Percentiles rank a stretch among this genome's conserved stretches.
phyloP scores from a whole-genome alignment of 73 alveolate species.

The Durusdinium trenchii region DNA sequence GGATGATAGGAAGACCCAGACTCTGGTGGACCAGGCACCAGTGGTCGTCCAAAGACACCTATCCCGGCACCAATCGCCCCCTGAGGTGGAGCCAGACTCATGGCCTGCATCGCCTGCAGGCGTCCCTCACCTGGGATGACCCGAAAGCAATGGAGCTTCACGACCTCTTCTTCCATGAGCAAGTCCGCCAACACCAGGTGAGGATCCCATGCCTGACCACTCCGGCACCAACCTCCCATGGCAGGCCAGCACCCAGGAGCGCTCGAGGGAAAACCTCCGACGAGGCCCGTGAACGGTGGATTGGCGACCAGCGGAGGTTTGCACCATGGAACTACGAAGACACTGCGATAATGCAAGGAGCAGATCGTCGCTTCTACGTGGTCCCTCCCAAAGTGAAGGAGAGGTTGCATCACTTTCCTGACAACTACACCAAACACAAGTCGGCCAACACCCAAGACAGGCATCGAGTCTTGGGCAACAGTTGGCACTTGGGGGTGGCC shows the following conservation, averaged over 20 bases:
- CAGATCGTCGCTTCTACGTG: not conserved
- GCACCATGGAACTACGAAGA: not conserved
- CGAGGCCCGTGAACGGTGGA: not conserved
- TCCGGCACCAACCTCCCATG: not conserved
- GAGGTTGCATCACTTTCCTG: not conserved
- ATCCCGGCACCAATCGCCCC: not conserved
- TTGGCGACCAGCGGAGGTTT: not conserved
- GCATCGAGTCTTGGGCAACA: not conserved
- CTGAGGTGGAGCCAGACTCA: not conserved
- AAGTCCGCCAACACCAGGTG: not conserved
- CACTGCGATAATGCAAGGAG: not conserved
- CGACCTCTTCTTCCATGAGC: not conserved
- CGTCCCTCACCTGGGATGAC: not conserved
- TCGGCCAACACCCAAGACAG: not conserved
- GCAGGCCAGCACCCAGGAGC: not conserved
- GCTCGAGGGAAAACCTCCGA: not conserved
- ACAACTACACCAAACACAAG: not conserved
- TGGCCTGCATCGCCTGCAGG: not conserved
- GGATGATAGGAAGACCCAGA: not conserved
- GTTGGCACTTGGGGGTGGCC: conserved; percentile 19
- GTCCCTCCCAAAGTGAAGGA: not conserved
- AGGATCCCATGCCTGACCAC: conserved; percentile 42
- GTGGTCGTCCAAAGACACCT: not conserved
- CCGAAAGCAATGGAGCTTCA: not conserved
- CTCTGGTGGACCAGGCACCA: conserved; percentile 14